These are phyloP conservation scores for Phalaenopsis equestris DNA, from an alignment of 106 monocot genomes.

Conservation along the genomic window DNA sequence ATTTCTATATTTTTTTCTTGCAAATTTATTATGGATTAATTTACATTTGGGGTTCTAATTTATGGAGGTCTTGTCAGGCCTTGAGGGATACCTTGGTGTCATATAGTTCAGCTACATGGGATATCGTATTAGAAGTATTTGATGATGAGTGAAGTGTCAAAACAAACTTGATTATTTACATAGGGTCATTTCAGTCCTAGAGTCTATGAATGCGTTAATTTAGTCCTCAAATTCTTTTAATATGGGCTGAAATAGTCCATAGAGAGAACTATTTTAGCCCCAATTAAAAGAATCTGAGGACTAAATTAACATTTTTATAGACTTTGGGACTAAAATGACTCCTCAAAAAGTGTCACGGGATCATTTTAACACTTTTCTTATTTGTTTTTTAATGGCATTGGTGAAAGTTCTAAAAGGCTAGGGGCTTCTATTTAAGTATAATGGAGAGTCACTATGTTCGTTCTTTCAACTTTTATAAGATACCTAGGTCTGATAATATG, in stretches of 20 bases:
- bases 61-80: not conserved
- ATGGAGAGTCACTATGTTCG: not conserved
- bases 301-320: no score
- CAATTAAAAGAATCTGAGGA: no score
- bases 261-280: no score
- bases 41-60: not conserved
- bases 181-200: no score
- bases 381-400: not conserved
- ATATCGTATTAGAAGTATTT: not conserved
- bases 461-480: not conserved
- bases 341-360: no score
- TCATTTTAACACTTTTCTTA: no score
- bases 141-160: no score
- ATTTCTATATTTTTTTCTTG: not conserved
- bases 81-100: conserved; percentile 2
- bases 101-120: not conserved
- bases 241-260: no score
- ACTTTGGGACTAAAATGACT: no score
- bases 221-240: no score
- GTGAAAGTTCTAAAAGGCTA: not conserved
- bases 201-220: no score
- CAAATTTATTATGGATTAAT: not conserved
- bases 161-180: not conserved
- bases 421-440: not conserved
- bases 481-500: no score